Evolutionary conservation across 2,329 filamentous ascomycete species (phyloP), one percentile per base, ranked within the genome.

Genomic region (Fusarium palustre): DNA sequence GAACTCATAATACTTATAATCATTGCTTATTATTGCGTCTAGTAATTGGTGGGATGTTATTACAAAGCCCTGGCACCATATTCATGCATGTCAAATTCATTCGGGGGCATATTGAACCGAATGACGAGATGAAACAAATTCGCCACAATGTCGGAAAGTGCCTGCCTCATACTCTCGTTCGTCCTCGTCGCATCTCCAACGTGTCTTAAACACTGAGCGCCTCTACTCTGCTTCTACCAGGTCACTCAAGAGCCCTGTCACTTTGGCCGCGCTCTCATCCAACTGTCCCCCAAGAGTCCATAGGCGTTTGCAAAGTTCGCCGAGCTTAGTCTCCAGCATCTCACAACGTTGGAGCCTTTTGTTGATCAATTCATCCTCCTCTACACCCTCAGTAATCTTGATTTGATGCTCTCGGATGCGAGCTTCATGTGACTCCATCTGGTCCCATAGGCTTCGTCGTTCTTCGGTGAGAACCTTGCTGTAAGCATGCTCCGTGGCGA

Each of bases 111-210:
- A 20, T 20, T 12, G 12, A 34, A 18, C 7, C 16, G 15, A 34
- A 18, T 33, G 13, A 13, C 11, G 3, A 34, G 13, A 34, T 16
- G 9, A 7, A 34, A 34, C 33, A 34, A 34, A 34, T 16, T 13
- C 10, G 10, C n/a, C n/a, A 38, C n/a, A 38, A 5, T 3, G 38
- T 5, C 13, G 5, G 3, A 15, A 42, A 15, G 39, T 3, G 24
- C 15, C 15, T 42, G 3, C 20, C 8, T 13, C 12, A 4, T 4
- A 11, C 2, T 18, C 0, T 9, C 4, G 8, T 4, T 18, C 9
- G 6, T 7, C 7, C 13, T 10, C 3, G 3, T 25, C 41, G 10
- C 41, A 3, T 2, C 1, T 16, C 15, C 6, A 6, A 25, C 13
- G 15, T 4, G 41, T 7, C 3, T 43, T 25, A 2, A 18, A 6